Base-by-base conservation (phyloP, 768 basidiomycete genomes). In the Pholiota conissans region DNA sequence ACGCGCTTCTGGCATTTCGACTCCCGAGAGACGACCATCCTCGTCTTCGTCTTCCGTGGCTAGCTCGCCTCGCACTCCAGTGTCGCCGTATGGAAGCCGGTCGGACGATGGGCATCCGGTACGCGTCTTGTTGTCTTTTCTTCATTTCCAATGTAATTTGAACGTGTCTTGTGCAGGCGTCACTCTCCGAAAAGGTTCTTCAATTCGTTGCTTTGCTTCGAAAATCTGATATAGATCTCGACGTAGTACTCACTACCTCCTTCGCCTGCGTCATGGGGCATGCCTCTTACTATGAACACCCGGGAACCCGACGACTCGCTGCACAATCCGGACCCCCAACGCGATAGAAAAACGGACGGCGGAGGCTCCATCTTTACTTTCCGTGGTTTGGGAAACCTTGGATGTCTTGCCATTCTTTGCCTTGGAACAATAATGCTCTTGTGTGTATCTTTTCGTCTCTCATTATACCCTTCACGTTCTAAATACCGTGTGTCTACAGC, bases 351-450 rank as follows among this genome's bases (percentile, higher is more conserved):
- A 63, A 79, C 73, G 22, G 83, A 87, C 66, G 67, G 45, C 20
- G 80, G 84, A 5, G 86, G 87, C 3, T 75, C 78, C 37, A 76
- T 90, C 52, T 84, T 83, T 59, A 88, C 89, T 26, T 52, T 66
- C 2, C 77, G 89, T 63, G 90, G 90, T 8, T 61, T 88, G 48
- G 77, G 74, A 14, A 91, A 91, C 61, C 75, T 86, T 1, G 83
- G 88, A 0, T 90, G 85, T 64, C 74, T 91, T 11, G 65, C 79
- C 40, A 55, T 89, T 53, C 77, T 91, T n/a, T 74, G 69, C 5
- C 40, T 73, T 1, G 79, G 76, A 1, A 74, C 73, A 40, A 28
- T 84, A 7, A 73, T 72, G 58, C 75, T 84, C 45, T 87, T 87
- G 84, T 85, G 63, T 62, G 84, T 80, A 14, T 34, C 32, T 39